A percentile compares a stretch with the other conserved stretches of the same genome.
Conservation (phyloP, 2,329 filamentous ascomycete species). For the Salinomyces thailandicus region DNA sequence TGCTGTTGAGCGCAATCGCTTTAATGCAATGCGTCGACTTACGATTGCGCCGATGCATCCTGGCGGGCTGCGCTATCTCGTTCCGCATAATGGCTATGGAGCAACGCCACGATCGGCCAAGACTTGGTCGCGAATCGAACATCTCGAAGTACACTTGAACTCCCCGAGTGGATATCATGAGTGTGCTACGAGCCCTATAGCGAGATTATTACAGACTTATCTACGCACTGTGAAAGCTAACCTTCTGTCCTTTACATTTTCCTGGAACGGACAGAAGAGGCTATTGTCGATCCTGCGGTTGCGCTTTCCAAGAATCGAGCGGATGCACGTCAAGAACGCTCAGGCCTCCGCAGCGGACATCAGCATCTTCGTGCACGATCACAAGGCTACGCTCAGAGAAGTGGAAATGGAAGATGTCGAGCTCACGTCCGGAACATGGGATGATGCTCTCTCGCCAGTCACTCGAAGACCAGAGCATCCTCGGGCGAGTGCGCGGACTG, state of each 20-base stretch:
- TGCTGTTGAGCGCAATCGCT: conserved; percentile 62
- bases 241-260: no score
- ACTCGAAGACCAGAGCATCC: no score
- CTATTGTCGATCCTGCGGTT: conserved; percentile 61
- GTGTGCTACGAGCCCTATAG: no score
- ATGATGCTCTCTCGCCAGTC: conserved; percentile 68
- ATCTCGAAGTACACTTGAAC: conserved; percentile 56
- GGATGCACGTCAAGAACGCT: conserved; percentile 62
- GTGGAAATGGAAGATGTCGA: conserved; percentile 71
- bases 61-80: conserved; percentile 64
- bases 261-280: conserved; percentile 57
- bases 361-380: conserved; percentile 54
- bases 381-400: conserved; percentile 59
- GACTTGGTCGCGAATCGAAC: conserved; percentile 68
- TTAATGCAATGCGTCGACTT: conserved; percentile 56
- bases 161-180: conserved; percentile 56
- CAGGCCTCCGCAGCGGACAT: conserved; percentile 63
- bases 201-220: conserved; percentile 63
- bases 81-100: conserved; percentile 63
- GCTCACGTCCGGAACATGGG: conserved; percentile 64
- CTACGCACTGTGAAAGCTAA: conserved; percentile 50
- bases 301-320: conserved; percentile 55
- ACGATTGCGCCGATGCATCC: conserved; percentile 66
- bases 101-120: conserved; percentile 59
- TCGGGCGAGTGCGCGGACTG: conserved; percentile 5